Conservation (phyloP, 2,329 filamentous ascomycete species). For the Fusarium udum region DNA sequence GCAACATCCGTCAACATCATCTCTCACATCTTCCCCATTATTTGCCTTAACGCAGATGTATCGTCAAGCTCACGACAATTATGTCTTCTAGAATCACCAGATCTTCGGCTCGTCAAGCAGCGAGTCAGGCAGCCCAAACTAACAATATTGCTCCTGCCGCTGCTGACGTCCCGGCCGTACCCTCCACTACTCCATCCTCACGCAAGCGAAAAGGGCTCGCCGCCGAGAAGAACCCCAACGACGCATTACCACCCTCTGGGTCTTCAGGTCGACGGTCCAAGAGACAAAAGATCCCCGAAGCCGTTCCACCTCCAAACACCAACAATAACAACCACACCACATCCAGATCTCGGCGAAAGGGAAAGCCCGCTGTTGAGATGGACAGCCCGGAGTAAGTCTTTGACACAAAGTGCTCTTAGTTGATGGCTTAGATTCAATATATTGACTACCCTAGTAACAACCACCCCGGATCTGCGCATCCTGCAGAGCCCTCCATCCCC, state of each 20-base stretch:
- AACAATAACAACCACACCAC: slow-evolving; percentile 42
- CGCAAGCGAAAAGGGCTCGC: slow-evolving; percentile 81
- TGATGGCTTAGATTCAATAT: neutral
- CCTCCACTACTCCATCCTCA: slow-evolving; percentile 56
- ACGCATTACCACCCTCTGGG: slow-evolving; percentile 39
- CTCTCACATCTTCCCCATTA: slow-evolving; percentile 27
- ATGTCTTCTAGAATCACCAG: slow-evolving; percentile 98
- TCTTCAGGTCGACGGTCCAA: slow-evolving; percentile 70
- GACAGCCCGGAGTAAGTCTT: slow-evolving; percentile 73
- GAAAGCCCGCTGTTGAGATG: slow-evolving; percentile 72
- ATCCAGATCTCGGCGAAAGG: slow-evolving; percentile 65
- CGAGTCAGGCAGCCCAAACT: slow-evolving; percentile 65
- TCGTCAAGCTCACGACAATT: slow-evolving; percentile 63
- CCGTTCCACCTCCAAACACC: slow-evolving; percentile 47
- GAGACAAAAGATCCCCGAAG: slow-evolving; percentile 72
- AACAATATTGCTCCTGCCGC: slow-evolving; percentile 53
- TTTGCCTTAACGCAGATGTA: slow-evolving; percentile 31
- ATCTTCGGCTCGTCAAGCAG: slow-evolving; percentile 90
- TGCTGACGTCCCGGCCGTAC: slow-evolving; percentile 52
- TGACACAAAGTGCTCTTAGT: neutral
- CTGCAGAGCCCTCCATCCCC: slow-evolving; percentile 64
- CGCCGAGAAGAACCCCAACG: slow-evolving; percentile 59
- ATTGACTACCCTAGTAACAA: slow-evolving; percentile 36
- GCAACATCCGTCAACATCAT: slow-evolving; percentile 26
- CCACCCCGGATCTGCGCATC: slow-evolving; percentile 66